Evolutionary conservation across 805 yeast genomes (phyloP), one percentile per base, ranked within the genome.

Genomic region (Wickerhamomyces strasburgensis): DNA sequence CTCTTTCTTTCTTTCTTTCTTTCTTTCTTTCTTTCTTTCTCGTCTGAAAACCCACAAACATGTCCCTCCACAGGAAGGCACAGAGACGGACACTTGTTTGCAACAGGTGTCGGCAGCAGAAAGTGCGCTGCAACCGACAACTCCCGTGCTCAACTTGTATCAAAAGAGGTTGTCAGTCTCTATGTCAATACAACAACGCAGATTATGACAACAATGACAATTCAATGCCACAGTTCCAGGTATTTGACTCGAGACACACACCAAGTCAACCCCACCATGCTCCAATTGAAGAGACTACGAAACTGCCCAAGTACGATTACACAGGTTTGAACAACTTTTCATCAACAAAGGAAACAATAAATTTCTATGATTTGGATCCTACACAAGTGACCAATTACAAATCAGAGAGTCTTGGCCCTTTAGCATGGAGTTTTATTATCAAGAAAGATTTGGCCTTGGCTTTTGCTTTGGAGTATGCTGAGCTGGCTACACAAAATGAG

Each of bases 401-500:
- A 14, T 19, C 27, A 5, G n/a, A 19, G 5, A 17, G 25, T 10
- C 23, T 29, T 24, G 43, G 43, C 4, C 43, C 43, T 3, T 19
- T 39, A 27, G 26, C 39, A 4, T 39, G 38, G 43, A 19, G 31
- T 3, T 35, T 32, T 15, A 3, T 39, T 5, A 27, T 27, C 14
- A 29, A 31, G 19, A 39, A 39, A 27, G 43, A 39, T 25, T 14
- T 35, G 6, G 43, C 39, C 3, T 27, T 39, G n/a, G 21, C 31
- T n/a, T 39, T 35, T 16, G 33, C 25, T 9, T 29, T 35, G 16
- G 43, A 39, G 32, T 39, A 30, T 15, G 15, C 36, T 2, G 8
- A 23, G 3, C 34, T 27, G 3, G 14, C 32, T 17, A 29, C 31
- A 27, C 17, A 29, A 21, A 27, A 21, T 13, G 34, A 27, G 15